These are phyloP conservation scores for Collybia nuda DNA, from an alignment of 768 basidiomycete species.

Conservation along the genomic window DNA sequence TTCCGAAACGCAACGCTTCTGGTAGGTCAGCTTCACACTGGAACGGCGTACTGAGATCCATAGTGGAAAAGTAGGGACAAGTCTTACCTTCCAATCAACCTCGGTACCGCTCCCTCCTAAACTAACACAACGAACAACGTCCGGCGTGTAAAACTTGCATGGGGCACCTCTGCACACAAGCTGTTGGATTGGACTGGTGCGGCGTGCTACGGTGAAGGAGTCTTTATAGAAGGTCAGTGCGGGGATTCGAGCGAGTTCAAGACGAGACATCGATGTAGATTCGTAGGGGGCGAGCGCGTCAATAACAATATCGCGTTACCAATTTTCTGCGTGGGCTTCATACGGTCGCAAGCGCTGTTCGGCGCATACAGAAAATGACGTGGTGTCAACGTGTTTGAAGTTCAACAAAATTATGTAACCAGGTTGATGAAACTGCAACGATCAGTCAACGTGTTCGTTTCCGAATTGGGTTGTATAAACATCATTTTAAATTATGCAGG, in stretches of 20 bases:
- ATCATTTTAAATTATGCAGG: conserved; percentile 12
- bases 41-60: background rate
- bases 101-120: conserved; percentile 75
- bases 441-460: conserved; percentile 5
- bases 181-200: conserved; percentile 72
- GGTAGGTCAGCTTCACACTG: conserved; percentile 93
- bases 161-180: conserved; percentile 78
- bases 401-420: background rate
- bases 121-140: conserved; percentile 83
- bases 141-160: conserved; percentile 76
- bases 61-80: background rate
- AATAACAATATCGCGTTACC: too few species aligned
- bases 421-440: background rate
- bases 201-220: conserved; percentile 59
- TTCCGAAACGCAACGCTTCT: conserved; percentile 76
- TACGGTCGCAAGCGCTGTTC: too few species aligned
- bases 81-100: conserved; percentile 86
- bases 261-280: conserved; percentile 53
- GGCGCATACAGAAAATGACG: conserved; percentile 21
- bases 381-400: conserved; percentile 30
- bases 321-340: too few species aligned
- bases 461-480: conserved; percentile 8
- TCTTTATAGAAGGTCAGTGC: conserved; percentile 80
- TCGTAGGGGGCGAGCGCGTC: background rate
- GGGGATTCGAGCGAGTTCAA: conserved; percentile 70